These are phyloP conservation scores for Suillus sp. DNA, from an alignment of 768 basidiomycete genomes.

Conservation along the genomic window DNA sequence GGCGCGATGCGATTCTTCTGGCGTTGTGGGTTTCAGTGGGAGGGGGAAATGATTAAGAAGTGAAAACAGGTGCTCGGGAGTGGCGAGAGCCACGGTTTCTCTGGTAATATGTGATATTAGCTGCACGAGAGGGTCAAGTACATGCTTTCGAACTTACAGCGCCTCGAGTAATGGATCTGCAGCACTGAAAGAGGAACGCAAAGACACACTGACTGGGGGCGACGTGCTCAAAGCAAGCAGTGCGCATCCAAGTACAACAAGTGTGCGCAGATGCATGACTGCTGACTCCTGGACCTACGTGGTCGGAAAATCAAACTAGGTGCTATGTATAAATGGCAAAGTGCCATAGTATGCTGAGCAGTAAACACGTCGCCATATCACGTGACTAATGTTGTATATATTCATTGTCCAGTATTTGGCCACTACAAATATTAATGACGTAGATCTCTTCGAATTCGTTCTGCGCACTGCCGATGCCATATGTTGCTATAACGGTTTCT, in stretches of 20 bases:
- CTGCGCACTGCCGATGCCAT: too few relatives aligned
- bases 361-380: not conserved
- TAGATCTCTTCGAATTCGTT: too few relatives aligned
- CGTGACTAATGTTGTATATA: not conserved
- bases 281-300: not conserved
- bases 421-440: too few relatives aligned
- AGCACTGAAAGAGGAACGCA: conserved; percentile 31
- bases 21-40: conserved; percentile 38
- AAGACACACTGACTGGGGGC: conserved; percentile 32
- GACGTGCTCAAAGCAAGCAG: conserved; percentile 26
- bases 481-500: too few relatives aligned
- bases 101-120: conserved; percentile 41
- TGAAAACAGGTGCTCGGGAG: conserved; percentile 73
- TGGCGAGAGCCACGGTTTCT: conserved; percentile 78
- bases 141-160: conserved; percentile 24
- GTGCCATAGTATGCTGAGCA: not conserved
- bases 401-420: not conserved
- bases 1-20: conserved; percentile 50
- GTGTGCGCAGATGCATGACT: conserved; percentile 1
- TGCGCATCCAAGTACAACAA: conserved; percentile 13
- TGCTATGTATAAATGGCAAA: not conserved
- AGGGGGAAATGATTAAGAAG: conserved; percentile 64
- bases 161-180: conserved; percentile 34
- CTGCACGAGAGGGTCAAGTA: not conserved
- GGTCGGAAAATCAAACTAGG: not conserved